Conservation (phyloP, 768 basidiomycete genomes). For the Amyloporia xantha region DNA sequence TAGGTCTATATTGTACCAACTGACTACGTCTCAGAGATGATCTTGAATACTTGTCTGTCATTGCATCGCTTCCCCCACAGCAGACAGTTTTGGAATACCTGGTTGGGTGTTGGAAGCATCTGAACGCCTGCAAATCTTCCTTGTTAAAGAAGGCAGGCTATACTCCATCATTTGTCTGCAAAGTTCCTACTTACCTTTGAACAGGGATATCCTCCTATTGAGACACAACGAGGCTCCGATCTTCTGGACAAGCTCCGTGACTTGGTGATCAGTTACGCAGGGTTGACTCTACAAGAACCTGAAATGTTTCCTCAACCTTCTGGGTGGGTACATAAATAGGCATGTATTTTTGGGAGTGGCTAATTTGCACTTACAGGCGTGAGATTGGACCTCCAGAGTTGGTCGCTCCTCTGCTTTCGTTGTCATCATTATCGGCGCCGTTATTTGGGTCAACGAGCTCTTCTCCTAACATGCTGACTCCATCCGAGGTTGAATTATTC, state of each 20-base stretch:
- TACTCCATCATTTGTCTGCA: background rate
- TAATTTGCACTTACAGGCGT: slow-evolving; percentile 37
- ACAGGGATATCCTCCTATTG: slow-evolving; percentile 56
- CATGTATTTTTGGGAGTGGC: slow-evolving; percentile 13
- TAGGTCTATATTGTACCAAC: background rate
- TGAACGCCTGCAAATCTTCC: slow-evolving; percentile 47
- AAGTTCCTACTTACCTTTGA: too few species aligned
- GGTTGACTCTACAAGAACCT: slow-evolving; percentile 84
- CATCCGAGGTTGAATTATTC: slow-evolving; percentile 71
- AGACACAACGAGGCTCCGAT: slow-evolving; percentile 51
- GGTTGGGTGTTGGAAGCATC: slow-evolving; percentile 89
- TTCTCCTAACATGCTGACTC: slow-evolving; percentile 44
- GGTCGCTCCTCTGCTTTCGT: slow-evolving; percentile 69
- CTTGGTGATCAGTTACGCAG: slow-evolving; percentile 82
- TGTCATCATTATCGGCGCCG: slow-evolving; percentile 64
- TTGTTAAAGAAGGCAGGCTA: slow-evolving; percentile 56
- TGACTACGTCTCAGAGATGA: slow-evolving; percentile 46
- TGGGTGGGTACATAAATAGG: too few species aligned
- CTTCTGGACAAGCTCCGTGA: slow-evolving; percentile 75
- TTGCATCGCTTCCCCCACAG: slow-evolving; percentile 68
- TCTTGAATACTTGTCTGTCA: slow-evolving; percentile 62
- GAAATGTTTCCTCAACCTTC: slow-evolving; percentile 90
- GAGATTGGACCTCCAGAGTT: slow-evolving; percentile 75
- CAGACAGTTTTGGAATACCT: slow-evolving; percentile 89
- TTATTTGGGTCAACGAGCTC: slow-evolving; percentile 43